phyloP scores from a whole-genome alignment of 2,329 filamentous ascomycete species.

The Fusarium odoratissimum region DNA sequence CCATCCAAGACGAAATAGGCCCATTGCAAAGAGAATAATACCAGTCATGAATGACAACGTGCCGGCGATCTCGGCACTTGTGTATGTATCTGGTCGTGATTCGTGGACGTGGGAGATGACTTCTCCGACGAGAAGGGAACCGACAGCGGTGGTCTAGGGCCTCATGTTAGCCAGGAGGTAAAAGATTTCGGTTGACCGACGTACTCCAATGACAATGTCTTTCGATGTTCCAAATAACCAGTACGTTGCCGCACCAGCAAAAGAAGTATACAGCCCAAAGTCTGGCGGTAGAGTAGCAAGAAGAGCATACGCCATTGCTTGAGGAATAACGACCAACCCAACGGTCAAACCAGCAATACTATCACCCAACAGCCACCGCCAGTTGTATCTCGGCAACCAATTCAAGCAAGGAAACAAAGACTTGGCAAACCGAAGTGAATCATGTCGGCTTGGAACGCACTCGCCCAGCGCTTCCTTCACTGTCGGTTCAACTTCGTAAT shows the following conservation, averaged over 20 bases:
- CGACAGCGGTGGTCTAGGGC: slow-evolving; percentile 65
- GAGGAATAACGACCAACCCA: slow-evolving; percentile 80
- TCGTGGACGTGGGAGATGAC: slow-evolving; percentile 55
- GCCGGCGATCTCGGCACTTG: slow-evolving; percentile 56
- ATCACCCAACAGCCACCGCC: slow-evolving; percentile 21
- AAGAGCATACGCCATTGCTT: slow-evolving; percentile 83
- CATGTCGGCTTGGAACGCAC: slow-evolving; percentile 3
- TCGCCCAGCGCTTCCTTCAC: slow-evolving; percentile 1
- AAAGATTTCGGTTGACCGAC: background rate
- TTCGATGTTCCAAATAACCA: slow-evolving; percentile 89
- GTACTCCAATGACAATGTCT: slow-evolving; percentile 81
- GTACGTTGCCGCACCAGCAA: slow-evolving; percentile 82
- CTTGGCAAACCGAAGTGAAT: background rate
- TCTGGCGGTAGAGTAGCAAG: slow-evolving; percentile 75
- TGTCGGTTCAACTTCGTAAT: slow-evolving; percentile 9
- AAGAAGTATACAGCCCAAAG: slow-evolving; percentile 84
- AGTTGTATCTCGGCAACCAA: slow-evolving; percentile 17
- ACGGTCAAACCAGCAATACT: slow-evolving; percentile 47
- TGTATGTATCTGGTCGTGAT: slow-evolving; percentile 49
- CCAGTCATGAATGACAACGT: slow-evolving; percentile 60
- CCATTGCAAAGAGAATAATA: slow-evolving; percentile 56
- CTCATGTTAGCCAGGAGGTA: background rate
- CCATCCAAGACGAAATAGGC: slow-evolving; percentile 61
- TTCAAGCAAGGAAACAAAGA: slow-evolving; percentile 8
- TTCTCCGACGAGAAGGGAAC: slow-evolving; percentile 63